phyloP scores from a whole-genome alignment of 2,329 filamentous ascomycete genomes.

The Sporothrix pseudoabietina region DNA sequence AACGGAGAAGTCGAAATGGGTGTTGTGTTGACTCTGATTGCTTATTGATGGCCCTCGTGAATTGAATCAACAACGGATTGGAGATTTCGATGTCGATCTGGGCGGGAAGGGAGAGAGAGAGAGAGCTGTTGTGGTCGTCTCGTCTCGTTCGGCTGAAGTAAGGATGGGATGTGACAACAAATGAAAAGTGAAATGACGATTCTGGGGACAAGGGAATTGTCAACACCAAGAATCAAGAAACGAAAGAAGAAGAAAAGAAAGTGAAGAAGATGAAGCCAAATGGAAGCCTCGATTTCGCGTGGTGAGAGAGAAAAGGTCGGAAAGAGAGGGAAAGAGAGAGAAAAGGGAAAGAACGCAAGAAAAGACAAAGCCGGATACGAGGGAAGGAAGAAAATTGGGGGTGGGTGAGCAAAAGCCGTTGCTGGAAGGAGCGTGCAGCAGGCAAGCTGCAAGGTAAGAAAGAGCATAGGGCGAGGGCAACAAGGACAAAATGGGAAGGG shows the following conservation, averaged over 20 bases:
- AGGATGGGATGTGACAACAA: neutral
- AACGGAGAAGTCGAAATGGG: neutral
- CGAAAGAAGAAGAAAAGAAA: neutral
- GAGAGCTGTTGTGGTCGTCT: slow-evolving; percentile 1
- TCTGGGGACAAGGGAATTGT: neutral
- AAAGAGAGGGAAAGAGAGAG: neutral
- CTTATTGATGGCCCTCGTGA: neutral
- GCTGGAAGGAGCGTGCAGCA: neutral
- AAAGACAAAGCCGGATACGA: slow-evolving; percentile 19
- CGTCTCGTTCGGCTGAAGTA: neutral
- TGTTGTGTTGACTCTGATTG: slow-evolving; percentile 7
- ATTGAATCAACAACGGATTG: slow-evolving; percentile 10
- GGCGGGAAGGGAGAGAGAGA: neutral
- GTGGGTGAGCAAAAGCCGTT: neutral
- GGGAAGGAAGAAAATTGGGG: slow-evolving; percentile 2
- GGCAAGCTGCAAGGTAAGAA: neutral
- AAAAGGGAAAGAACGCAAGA: slow-evolving; percentile 10
- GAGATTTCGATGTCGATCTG: neutral
- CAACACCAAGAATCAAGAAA: neutral
- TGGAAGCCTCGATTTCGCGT: slow-evolving; percentile 10
- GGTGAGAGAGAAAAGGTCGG: slow-evolving; percentile 11
- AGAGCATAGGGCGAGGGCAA: too few relatives aligned
- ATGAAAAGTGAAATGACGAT: neutral
- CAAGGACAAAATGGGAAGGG: slow-evolving; percentile 14
- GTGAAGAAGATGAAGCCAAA: slow-evolving; percentile 21